Conservation (phyloP, 768 basidiomycete genomes). For the Lepiota brunneoincarnata region DNA sequence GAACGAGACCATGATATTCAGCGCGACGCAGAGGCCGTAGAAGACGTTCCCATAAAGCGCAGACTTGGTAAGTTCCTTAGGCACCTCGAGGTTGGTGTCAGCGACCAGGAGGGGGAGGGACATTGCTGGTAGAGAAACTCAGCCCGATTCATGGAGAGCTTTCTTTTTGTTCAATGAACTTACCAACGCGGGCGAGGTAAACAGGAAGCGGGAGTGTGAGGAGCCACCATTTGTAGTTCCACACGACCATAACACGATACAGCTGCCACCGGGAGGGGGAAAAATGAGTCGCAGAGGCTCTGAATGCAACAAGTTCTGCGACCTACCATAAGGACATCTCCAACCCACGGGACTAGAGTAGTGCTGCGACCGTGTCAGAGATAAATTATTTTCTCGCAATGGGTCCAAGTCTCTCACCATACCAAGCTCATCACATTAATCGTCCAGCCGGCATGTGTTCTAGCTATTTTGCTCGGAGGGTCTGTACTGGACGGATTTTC, state of each 20-base stretch:
- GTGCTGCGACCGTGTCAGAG: constrained; percentile 17
- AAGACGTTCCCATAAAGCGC: constrained; percentile 21
- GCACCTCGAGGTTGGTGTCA: constrained; percentile 16
- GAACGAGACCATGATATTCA: constrained; percentile 28
- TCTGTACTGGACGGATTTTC: constrained; percentile 9
- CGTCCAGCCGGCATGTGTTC: constrained; percentile 17
- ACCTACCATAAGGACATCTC: constrained; percentile 34
- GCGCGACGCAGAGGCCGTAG: constrained; percentile 25
- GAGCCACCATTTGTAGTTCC: constrained; percentile 29
- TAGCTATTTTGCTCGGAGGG: constrained; percentile 15
- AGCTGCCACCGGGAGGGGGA: constrained; percentile 24
- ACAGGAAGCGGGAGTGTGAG: constrained; percentile 24
- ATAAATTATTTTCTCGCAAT: background rate
- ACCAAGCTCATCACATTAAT: constrained; percentile 29
- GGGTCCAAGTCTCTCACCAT: constrained; percentile 23
- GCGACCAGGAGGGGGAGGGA: constrained; percentile 32
- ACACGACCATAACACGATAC: constrained; percentile 32
- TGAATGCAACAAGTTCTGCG: too few species aligned
- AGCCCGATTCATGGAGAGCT: background rate
- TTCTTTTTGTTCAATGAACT: background rate
- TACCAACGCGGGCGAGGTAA: constrained; percentile 33
- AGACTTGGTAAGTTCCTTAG: constrained; percentile 14
- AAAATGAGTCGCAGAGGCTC: background rate
- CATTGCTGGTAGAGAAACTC: constrained; percentile 21
- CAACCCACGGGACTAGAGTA: constrained; percentile 31